A percentile compares a stretch with the other conserved stretches of the same genome.
These are phyloP conservation scores for Phytophthora hybrid DNA, from an alignment of 352 stramenopile genomes.

Conservation along the genomic window DNA sequence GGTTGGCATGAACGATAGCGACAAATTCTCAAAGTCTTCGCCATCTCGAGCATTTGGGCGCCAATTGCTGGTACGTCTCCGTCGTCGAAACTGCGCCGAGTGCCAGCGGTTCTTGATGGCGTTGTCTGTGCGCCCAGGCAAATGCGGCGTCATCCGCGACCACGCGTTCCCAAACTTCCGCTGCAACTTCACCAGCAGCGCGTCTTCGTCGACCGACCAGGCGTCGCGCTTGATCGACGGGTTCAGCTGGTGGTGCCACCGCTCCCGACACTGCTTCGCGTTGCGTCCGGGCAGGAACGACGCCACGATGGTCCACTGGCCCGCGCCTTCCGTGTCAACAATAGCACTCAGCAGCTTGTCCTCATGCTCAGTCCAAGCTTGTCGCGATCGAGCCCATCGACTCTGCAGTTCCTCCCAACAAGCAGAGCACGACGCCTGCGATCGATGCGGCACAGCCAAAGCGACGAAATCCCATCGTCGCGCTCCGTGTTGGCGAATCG, in stretches of 20 bases:
- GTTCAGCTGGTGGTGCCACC: conserved; percentile 52
- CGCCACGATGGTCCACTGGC: conserved; percentile 68
- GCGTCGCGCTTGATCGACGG: conserved; percentile 48
- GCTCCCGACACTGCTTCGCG: conserved; percentile 79
- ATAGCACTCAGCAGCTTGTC: conserved; percentile 51
- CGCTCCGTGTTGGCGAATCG: no score
- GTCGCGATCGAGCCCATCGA: conserved; percentile 3
- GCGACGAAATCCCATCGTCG: conserved; percentile 49
- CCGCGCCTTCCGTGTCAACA: conserved; percentile 49
- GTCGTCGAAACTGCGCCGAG: conserved; percentile 10
- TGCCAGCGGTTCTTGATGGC: conserved; percentile 67
- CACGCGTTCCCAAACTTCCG: conserved; percentile 49
- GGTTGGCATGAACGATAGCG: neutral
- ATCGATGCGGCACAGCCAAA: conserved; percentile 18
- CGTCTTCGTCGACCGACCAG: conserved; percentile 53
- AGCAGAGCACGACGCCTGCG: conserved; percentile 32
- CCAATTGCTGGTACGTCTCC: neutral
- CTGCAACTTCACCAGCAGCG: conserved; percentile 43
- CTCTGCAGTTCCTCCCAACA: conserved; percentile 49
- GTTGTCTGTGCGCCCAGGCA: conserved; percentile 63
- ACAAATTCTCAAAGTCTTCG: neutral
- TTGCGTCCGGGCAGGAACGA: conserved; percentile 65
- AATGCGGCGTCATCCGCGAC: conserved; percentile 53
- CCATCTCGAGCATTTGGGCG: neutral
- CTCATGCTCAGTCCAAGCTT: conserved; percentile 53